These are phyloP conservation scores for Incumbomyces lentus DNA, from an alignment of 2,329 filamentous ascomycete genomes.

Conservation along the genomic window DNA sequence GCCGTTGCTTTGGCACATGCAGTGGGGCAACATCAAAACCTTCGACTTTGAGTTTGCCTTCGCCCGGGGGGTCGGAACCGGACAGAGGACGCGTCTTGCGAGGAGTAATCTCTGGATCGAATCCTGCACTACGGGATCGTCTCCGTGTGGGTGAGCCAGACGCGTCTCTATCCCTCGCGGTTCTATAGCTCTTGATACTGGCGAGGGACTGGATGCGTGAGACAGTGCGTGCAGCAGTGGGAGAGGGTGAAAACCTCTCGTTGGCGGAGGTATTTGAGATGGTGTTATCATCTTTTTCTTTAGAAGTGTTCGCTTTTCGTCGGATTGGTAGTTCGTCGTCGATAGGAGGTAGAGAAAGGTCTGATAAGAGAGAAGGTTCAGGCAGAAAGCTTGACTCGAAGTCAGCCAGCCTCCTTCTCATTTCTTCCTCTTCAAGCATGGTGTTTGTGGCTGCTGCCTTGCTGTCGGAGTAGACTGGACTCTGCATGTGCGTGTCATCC, in stretches of 20 bases:
- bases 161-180: conserved; percentile 18
- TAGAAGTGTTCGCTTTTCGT: not conserved
- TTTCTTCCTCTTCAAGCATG: conserved; percentile 46
- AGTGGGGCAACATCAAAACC: conserved; percentile 1
- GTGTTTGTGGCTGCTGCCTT: conserved; percentile 17
- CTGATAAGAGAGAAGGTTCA: conserved; percentile 38
- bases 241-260: conserved; percentile 35
- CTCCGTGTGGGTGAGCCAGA: conserved; percentile 9
- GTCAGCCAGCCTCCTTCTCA: conserved; percentile 50
- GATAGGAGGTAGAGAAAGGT: conserved; percentile 17
- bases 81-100: not conserved
- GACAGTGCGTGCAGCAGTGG: conserved; percentile 32
- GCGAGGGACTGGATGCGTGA: conserved; percentile 30
- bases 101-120: conserved; percentile 8
- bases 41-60: conserved; percentile 2
- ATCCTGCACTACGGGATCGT: not conserved
- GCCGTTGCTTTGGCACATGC: conserved; percentile 30
- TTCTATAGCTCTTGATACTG: conserved; percentile 24
- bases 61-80: conserved; percentile 2
- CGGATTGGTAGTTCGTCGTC: conserved; percentile 10
- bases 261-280: conserved; percentile 28
- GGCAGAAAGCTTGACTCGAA: conserved; percentile 55
- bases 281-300: not conserved
- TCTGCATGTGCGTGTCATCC: conserved; percentile 13
- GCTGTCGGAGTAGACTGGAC: conserved; percentile 9